Percentiles rank a stretch among this genome's conserved stretches.
These are phyloP conservation scores for Drechslerella dactyloides DNA, from an alignment of 2,329 filamentous ascomycete genomes.

Conservation along the genomic window DNA sequence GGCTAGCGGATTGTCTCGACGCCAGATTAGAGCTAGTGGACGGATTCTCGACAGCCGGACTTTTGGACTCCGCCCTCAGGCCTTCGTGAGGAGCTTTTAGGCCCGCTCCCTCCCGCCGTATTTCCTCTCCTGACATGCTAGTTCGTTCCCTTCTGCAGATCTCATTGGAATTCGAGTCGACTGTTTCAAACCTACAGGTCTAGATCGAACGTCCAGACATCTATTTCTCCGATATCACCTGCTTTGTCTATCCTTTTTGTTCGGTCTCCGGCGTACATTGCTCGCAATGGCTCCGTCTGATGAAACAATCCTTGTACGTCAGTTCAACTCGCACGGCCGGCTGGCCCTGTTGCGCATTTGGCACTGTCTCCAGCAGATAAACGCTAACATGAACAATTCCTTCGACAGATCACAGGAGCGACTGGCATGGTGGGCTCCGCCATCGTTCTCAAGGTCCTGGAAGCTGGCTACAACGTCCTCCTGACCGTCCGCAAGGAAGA, in stretches of 20 bases:
- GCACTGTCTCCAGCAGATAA: too few species aligned
- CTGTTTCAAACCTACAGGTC: too few species aligned
- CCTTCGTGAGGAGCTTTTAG: constrained; percentile 21
- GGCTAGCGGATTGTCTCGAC: too few species aligned
- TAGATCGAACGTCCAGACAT: too few species aligned
- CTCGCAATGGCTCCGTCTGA: constrained; percentile 32
- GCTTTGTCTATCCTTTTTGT: too few species aligned
- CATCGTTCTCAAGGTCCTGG: constrained; percentile 61
- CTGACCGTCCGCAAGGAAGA: constrained; percentile 61
- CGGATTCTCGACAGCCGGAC: too few species aligned
- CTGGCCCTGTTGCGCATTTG: too few species aligned
- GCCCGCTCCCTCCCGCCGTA: constrained; percentile 7
- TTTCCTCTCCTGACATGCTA: neutral
- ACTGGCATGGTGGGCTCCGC: constrained; percentile 65
- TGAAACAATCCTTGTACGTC: constrained; percentile 34
- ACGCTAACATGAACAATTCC: neutral
- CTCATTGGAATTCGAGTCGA: too few species aligned
- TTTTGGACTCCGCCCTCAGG: neutral
- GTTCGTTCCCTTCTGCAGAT: constrained; percentile 4
- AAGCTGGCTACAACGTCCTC: constrained; percentile 60
- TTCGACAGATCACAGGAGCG: constrained; percentile 40
- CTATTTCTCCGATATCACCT: too few species aligned
- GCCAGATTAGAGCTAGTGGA: too few species aligned
- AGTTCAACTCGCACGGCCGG: too few species aligned
- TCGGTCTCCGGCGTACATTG: too few species aligned